Evolutionary conservation across 805 yeast species (phyloP).

Genomic region (Pichia occidentalis): DNA sequence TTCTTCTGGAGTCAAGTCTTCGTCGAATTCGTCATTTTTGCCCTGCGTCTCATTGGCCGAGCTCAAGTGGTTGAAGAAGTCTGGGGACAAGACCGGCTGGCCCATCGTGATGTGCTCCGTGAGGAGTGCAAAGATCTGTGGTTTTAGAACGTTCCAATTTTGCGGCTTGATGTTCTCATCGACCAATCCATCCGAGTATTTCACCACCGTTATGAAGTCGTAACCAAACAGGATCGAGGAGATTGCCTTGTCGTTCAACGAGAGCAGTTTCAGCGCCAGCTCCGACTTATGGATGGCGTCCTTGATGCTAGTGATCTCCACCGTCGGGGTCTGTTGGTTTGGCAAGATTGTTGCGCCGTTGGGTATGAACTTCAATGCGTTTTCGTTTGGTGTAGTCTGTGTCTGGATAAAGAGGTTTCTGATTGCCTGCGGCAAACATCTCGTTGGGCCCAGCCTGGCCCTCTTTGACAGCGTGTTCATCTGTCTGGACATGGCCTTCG

Average conservation of each 20-base stretch:
- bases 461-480: too few relatives aligned
- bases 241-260: conserved; percentile 60
- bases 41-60: conserved; percentile 27
- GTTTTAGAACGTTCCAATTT: conserved; percentile 56
- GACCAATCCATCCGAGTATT: conserved; percentile 38
- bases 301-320: conserved; percentile 67
- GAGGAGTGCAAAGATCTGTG: conserved; percentile 55
- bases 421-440: too few relatives aligned
- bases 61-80: conserved; percentile 29
- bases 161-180: conserved; percentile 5
- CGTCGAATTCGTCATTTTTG: conserved; percentile 42
- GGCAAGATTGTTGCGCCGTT: conserved; percentile 55
- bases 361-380: conserved; percentile 80
- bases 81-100: conserved; percentile 43
- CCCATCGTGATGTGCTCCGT: conserved; percentile 53
- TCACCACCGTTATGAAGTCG: conserved; percentile 79
- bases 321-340: conserved; percentile 45
- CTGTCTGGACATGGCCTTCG: too few relatives aligned
- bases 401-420: conserved; percentile 80
- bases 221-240: conserved; percentile 73
- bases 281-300: conserved; percentile 68
- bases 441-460: too few relatives aligned
- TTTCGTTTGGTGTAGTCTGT: conserved; percentile 77
- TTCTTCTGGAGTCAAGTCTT: conserved; percentile 37
- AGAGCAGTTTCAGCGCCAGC: conserved; percentile 65